These are phyloP conservation scores for Septoria linicola DNA, from an alignment of 2,329 filamentous ascomycete species.

Conservation along the genomic window DNA sequence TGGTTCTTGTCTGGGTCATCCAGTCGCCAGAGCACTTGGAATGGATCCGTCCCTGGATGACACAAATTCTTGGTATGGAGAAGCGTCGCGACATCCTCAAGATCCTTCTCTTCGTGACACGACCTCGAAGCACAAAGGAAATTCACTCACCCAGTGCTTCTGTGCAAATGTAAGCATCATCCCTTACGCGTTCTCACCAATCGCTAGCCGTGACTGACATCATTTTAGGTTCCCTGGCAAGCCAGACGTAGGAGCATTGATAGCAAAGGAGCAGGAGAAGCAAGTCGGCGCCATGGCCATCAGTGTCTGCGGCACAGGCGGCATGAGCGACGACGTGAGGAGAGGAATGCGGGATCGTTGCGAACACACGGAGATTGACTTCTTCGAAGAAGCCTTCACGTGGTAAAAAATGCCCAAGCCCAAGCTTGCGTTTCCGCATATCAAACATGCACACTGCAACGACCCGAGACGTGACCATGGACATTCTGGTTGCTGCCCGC, in stretches of 20 bases:
- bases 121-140: slow-evolving; percentile 79
- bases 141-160: slow-evolving; percentile 73
- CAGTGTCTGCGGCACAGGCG: slow-evolving; percentile 72
- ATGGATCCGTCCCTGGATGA: slow-evolving; percentile 93
- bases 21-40: slow-evolving; percentile 85
- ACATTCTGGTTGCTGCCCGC: not conserved
- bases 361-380: slow-evolving; percentile 67
- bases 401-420: slow-evolving; percentile 55
- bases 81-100: slow-evolving; percentile 77
- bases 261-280: slow-evolving; percentile 76
- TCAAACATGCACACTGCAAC: not conserved
- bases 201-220: too few relatives aligned
- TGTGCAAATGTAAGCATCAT: slow-evolving; percentile 82
- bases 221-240: slow-evolving; percentile 60
- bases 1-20: slow-evolving; percentile 90
- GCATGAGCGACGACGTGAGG: slow-evolving; percentile 72
- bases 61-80: slow-evolving; percentile 76
- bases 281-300: slow-evolving; percentile 88
- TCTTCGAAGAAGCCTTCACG: slow-evolving; percentile 75
- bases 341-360: slow-evolving; percentile 64
- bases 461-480: slow-evolving; percentile 5
- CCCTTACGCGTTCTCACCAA: too few relatives aligned
- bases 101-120: slow-evolving; percentile 86
- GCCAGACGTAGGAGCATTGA: slow-evolving; percentile 75
- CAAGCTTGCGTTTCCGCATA: not conserved